phyloP scores from a whole-genome alignment of 257 asterid species.

The Penstemon eatonii region DNA sequence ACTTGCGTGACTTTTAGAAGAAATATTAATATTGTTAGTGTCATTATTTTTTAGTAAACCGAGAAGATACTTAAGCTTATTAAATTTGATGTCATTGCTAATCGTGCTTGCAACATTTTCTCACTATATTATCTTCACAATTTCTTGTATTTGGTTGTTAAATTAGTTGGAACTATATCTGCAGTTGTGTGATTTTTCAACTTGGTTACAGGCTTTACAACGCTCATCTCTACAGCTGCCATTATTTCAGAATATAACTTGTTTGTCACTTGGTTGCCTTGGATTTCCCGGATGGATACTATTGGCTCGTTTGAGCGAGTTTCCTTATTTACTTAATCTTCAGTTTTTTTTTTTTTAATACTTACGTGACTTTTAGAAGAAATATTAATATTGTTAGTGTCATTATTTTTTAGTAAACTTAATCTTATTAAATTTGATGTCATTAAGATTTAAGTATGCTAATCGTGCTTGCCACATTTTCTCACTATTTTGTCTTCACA shows the following conservation, averaged over 20 bases:
- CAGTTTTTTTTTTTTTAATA: too few species aligned
- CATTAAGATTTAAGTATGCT: neutral
- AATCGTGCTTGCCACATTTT: neutral
- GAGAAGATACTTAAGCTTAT: too few species aligned
- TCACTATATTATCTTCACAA: neutral
- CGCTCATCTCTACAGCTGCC: neutral
- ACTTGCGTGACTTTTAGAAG: too few species aligned
- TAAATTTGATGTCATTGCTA: too few species aligned
- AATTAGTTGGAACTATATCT: neutral
- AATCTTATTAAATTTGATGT: too few species aligned
- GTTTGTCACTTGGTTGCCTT: neutral
- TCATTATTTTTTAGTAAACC: neutral
- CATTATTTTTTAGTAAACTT: neutral
- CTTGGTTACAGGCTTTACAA: constrained; percentile 1
- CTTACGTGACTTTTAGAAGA: too few species aligned
- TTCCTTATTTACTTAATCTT: neutral
- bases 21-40: too few species aligned
- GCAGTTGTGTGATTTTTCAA: neutral
- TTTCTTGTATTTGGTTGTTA: neutral
- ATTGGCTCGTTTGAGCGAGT: neutral
- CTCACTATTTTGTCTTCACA: neutral
- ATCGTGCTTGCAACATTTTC: neutral
- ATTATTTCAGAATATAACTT: neutral
- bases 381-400: neutral
- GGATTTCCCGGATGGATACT: neutral